phyloP scores from a whole-genome alignment of 1,284 basidiomycete species.

The Naganishia sp. region DNA sequence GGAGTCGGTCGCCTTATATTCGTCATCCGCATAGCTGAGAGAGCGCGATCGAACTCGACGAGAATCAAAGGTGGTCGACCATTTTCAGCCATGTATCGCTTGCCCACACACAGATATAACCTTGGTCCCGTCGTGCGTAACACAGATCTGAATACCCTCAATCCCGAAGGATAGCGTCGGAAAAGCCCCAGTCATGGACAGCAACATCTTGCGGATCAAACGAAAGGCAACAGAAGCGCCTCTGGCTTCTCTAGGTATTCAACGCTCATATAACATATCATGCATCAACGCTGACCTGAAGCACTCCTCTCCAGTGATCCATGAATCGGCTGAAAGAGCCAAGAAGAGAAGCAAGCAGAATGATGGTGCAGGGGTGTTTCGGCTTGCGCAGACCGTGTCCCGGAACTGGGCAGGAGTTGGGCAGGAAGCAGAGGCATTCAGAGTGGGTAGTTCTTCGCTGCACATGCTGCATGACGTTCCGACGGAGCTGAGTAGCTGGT shows the following conservation, averaged over 20 bases:
- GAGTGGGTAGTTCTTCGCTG: slow-evolving; percentile 36
- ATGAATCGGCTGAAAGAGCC: slow-evolving; percentile 36
- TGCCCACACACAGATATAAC: too few relatives aligned
- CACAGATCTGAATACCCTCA: not conserved
- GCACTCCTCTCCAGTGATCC: slow-evolving; percentile 43
- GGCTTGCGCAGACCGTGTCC: slow-evolving; percentile 54
- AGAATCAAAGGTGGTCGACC: too few relatives aligned
- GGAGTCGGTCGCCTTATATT: too few relatives aligned
- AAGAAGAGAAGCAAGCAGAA: slow-evolving; percentile 36
- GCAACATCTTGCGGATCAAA: slow-evolving; percentile 54
- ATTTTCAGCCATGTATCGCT: too few relatives aligned
- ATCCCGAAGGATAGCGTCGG: not conserved
- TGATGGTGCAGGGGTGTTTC: slow-evolving; percentile 47
- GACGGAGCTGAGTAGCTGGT: not conserved
- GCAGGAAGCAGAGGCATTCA: slow-evolving; percentile 47
- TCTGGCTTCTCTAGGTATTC: slow-evolving; percentile 50
- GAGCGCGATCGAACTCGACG: too few relatives aligned
- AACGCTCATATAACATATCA: not conserved
- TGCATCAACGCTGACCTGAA: not conserved
- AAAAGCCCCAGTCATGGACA: not conserved
- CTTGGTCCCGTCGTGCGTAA: too few relatives aligned
- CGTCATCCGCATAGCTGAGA: too few relatives aligned
- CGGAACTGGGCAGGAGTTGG: slow-evolving; percentile 51
- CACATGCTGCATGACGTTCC: not conserved
- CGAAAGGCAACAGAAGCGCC: slow-evolving; percentile 53